Conservation (phyloP, 2,329 filamentous ascomycete genomes). For the Calonectria pauciramosa region DNA sequence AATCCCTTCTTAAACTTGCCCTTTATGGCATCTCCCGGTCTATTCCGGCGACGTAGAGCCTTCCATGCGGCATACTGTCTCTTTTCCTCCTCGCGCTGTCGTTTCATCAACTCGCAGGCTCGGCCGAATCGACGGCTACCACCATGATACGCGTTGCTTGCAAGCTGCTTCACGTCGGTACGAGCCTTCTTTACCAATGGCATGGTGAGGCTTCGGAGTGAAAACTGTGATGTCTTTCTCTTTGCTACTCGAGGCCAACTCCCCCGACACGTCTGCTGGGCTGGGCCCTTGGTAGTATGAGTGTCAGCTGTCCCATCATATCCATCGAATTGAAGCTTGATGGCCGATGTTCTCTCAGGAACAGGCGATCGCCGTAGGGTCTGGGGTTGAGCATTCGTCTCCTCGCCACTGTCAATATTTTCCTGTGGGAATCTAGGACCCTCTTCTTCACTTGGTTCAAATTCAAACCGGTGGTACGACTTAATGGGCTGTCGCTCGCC, state of each 20-base stretch:
- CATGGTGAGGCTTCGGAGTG: slow-evolving; percentile 45
- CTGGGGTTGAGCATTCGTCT: not conserved
- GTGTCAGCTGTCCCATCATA: slow-evolving; percentile 43
- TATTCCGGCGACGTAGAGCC: slow-evolving; percentile 42
- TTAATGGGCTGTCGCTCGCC: slow-evolving; percentile 37
- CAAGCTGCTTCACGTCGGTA: slow-evolving; percentile 44
- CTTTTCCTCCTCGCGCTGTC: slow-evolving; percentile 42
- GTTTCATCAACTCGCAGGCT: slow-evolving; percentile 45
- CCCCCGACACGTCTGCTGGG: slow-evolving; percentile 17
- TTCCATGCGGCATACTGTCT: slow-evolving; percentile 48
- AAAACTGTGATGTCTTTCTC: slow-evolving; percentile 50
- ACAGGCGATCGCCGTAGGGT: not conserved
- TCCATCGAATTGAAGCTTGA: slow-evolving; percentile 44
- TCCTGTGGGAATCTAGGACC: slow-evolving; percentile 28
- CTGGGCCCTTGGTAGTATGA: slow-evolving; percentile 32
- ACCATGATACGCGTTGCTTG: slow-evolving; percentile 43
- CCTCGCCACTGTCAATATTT: not conserved
- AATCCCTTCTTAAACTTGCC: slow-evolving; percentile 43
- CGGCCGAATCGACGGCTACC: slow-evolving; percentile 44
- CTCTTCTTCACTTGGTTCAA: slow-evolving; percentile 45
- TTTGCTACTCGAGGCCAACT: slow-evolving; percentile 41
- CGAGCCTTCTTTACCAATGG: slow-evolving; percentile 42
- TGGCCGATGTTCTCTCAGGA: slow-evolving; percentile 11
- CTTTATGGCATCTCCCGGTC: slow-evolving; percentile 40
- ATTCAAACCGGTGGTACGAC: slow-evolving; percentile 44